Base-by-base conservation (phyloP, 768 basidiomycete genomes). In the Pholiota microspora region DNA sequence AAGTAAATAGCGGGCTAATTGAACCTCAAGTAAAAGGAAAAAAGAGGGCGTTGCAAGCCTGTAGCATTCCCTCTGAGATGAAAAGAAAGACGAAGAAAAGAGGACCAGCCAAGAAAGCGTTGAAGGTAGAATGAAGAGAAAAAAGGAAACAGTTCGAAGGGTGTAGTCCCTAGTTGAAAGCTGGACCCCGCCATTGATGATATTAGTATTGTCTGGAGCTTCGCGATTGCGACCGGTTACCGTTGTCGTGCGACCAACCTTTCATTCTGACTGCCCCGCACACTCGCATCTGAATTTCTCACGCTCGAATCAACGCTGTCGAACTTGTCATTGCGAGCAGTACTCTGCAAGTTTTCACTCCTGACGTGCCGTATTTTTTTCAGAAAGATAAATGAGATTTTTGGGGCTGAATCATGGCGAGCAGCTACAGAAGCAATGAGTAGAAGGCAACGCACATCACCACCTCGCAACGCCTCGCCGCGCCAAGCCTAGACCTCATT, bases 21-120 rank as follows among this genome's bases (percentile, higher is more conserved):
- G 28, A 31, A 31, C 15, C 2, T n/a, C 28, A 51, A 21, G 40
- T 13, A 40, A 24, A 18, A 29, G 28, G 8, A 18, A 21, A 44
- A 23, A 27, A 27, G 25, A 51, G 28, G 40, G 28, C 5, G 38
- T 31, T 42, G 38, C 18, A 44, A 6, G 36, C 40, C 35, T 44
- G 42, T n/a, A 51, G 31, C 51, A 51, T 51, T 42, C 51, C 51
- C 51, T 23, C 51, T 18, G 36, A 40, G 40, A 40, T 27, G 28
- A 24, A 51, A 42, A 31, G 24, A 51, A 31, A 31, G 35, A 40
- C 9, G 38, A 42, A 21, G 36, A 42, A 27, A 32, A 38, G 25
- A 28, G 25, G 40, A 24, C 38, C 51, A 16, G 18, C 38, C 38
- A 13, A 36, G 32, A 16, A 29, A 31, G 10, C 18, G 36, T 24